phyloP scores from a whole-genome alignment of 768 basidiomycete species.

The Tricholoma hemisulphureum region DNA sequence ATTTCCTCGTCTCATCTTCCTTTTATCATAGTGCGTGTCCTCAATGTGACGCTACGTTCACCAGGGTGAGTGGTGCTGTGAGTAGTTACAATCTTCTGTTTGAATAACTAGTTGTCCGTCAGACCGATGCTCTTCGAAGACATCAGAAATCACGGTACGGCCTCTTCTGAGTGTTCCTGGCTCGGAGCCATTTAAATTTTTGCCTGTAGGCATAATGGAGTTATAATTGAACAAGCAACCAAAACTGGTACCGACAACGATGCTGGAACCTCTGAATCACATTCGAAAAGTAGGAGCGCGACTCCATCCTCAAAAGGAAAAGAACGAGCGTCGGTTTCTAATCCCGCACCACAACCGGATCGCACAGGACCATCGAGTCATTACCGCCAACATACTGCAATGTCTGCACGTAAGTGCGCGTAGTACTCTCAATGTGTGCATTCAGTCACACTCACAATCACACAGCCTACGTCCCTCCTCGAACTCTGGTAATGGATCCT shows the following conservation, averaged over 20 bases:
- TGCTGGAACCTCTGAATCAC: slow-evolving; percentile 34
- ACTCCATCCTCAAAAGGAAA: slow-evolving; percentile 47
- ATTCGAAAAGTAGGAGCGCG: slow-evolving; percentile 50
- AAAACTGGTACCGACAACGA: slow-evolving; percentile 32
- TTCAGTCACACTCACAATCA: neutral
- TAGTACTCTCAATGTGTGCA: neutral
- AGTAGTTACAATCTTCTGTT: slow-evolving; percentile 7
- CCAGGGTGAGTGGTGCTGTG: slow-evolving; percentile 52
- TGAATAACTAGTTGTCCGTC: slow-evolving; percentile 18
- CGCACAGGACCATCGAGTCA: slow-evolving; percentile 51
- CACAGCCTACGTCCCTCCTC: slow-evolving; percentile 40
- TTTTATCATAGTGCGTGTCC: slow-evolving; percentile 57
- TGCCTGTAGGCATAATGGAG: slow-evolving; percentile 58
- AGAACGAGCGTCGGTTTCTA: slow-evolving; percentile 26
- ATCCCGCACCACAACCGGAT: slow-evolving; percentile 25
- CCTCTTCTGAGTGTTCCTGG: neutral
- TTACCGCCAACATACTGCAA: slow-evolving; percentile 62
- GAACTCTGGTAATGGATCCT: slow-evolving; percentile 41
- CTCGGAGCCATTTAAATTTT: neutral
- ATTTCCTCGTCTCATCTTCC: slow-evolving; percentile 7
- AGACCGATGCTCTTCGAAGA: slow-evolving; percentile 81
- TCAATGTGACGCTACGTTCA: slow-evolving; percentile 79
- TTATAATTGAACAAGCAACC: slow-evolving; percentile 49
- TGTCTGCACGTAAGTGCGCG: slow-evolving; percentile 39
- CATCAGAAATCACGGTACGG: slow-evolving; percentile 77